phyloP scores from a whole-genome alignment of 2,329 filamentous ascomycete genomes.

The Colletotrichum sp. region DNA sequence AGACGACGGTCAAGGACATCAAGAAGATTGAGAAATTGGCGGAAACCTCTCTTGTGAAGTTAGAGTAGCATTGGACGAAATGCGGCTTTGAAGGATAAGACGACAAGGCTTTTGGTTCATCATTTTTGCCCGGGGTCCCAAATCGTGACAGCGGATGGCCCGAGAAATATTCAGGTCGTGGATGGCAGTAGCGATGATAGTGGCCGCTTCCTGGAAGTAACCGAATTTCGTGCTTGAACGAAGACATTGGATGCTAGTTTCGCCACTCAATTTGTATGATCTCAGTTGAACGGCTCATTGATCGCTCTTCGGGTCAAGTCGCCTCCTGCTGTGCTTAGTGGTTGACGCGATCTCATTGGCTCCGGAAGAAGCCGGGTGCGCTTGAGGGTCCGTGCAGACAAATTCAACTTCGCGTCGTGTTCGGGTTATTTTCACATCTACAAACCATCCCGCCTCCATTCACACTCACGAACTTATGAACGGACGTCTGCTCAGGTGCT shows the following conservation, averaged over 20 bases:
- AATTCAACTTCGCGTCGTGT: neutral
- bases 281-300: neutral
- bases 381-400: neutral
- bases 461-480: neutral
- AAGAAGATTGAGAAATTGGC: neutral
- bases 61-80: neutral
- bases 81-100: too few species aligned
- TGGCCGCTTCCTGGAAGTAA: neutral
- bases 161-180: neutral
- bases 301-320: neutral
- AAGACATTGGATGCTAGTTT: neutral
- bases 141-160: neutral
- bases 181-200: neutral
- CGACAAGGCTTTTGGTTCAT: neutral
- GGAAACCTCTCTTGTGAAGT: fast-evolving
- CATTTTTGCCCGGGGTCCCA: neutral
- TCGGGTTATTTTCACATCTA: neutral
- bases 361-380: neutral
- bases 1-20: neutral
- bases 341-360: neutral
- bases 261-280: neutral
- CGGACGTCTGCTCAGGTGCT: neutral
- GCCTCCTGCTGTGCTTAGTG: neutral
- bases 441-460: neutral
- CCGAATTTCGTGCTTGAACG: neutral